Evolutionary conservation across 1,284 basidiomycete species (phyloP).

Genomic region (Cutaneotrichosporon arboriforme): DNA sequence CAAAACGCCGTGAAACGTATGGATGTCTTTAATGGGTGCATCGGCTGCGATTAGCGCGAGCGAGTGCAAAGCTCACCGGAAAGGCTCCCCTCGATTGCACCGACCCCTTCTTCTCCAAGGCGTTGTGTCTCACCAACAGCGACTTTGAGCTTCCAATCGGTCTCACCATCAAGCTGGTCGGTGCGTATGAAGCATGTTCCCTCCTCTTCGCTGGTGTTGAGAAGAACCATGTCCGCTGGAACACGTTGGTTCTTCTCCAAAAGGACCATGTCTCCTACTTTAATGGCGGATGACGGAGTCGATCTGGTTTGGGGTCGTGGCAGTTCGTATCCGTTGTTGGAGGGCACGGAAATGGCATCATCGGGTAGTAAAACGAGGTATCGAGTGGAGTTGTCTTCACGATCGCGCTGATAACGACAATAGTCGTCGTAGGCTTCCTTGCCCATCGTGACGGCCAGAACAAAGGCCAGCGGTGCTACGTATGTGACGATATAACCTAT

Average conservation of each 20-base stretch:
- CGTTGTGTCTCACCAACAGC: constrained; percentile 80
- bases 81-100: constrained; percentile 71
- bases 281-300: constrained; percentile 79
- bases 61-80: constrained; percentile 56
- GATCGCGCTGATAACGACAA: constrained; percentile 81
- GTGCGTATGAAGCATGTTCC: constrained; percentile 97
- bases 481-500: constrained; percentile 93
- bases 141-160: constrained; percentile 95
- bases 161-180: constrained; percentile 97
- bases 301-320: constrained; percentile 52
- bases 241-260: constrained; percentile 97
- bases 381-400: constrained; percentile 87
- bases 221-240: constrained; percentile 86
- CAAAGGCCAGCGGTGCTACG: constrained; percentile 91
- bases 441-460: constrained; percentile 89
- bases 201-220: constrained; percentile 70
- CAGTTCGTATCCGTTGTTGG: constrained; percentile 17
- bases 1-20: constrained; percentile 89
- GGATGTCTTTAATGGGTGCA: constrained; percentile 93
- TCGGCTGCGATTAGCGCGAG: constrained; percentile 58
- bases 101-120: constrained; percentile 62
- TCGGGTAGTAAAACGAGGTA: constrained; percentile 71
- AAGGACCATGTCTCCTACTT: constrained; percentile 84
- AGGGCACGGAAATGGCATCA: constrained; percentile 6
- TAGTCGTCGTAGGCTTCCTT: constrained; percentile 99